Conservation (phyloP, 2,329 filamentous ascomycete genomes). For the Septoria petroselini region DNA sequence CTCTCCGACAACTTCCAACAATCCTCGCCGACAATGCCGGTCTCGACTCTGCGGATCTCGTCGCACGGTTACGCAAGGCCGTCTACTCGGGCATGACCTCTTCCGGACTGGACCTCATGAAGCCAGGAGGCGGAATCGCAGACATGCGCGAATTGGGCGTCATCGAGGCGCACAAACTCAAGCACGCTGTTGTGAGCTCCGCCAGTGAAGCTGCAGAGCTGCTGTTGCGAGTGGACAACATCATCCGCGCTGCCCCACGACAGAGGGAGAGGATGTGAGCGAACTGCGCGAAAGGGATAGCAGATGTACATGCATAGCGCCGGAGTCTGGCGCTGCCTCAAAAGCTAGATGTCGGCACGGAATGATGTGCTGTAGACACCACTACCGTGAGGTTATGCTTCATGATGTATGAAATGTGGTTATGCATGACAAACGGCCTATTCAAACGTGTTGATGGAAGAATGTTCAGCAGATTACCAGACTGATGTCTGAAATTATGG, state of each 20-base stretch:
- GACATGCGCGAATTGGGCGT: conserved; percentile 96
- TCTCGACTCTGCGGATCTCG: conserved; percentile 89
- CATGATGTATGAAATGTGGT: too few relatives aligned
- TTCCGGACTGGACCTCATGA: conserved; percentile 84
- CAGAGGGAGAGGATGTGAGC: conserved; percentile 70
- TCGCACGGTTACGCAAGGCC: conserved; percentile 84
- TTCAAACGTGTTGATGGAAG: too few relatives aligned
- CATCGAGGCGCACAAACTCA: conserved; percentile 97
- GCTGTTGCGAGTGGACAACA: conserved; percentile 91
- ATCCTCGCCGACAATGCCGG: conserved; percentile 97
- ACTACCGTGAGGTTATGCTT: too few relatives aligned
- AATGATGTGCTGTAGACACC: conserved; percentile 1
- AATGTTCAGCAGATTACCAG: too few relatives aligned
- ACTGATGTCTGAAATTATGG: too few relatives aligned
- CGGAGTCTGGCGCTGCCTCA: conserved; percentile 8
- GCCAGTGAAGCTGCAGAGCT: conserved; percentile 96
- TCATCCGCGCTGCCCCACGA: conserved; percentile 88
- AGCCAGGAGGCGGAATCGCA: conserved; percentile 84
- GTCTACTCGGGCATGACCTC: conserved; percentile 94
- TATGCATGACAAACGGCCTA: too few relatives aligned
- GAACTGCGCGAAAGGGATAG: background rate
- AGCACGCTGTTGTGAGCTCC: conserved; percentile 94
- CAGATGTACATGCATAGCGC: conserved; percentile 10
- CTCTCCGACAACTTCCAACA: conserved; percentile 88
- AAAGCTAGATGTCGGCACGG: conserved; percentile 8